phyloP scores from a whole-genome alignment of 352 stramenopile species.

The Globisporangium nodosum region DNA sequence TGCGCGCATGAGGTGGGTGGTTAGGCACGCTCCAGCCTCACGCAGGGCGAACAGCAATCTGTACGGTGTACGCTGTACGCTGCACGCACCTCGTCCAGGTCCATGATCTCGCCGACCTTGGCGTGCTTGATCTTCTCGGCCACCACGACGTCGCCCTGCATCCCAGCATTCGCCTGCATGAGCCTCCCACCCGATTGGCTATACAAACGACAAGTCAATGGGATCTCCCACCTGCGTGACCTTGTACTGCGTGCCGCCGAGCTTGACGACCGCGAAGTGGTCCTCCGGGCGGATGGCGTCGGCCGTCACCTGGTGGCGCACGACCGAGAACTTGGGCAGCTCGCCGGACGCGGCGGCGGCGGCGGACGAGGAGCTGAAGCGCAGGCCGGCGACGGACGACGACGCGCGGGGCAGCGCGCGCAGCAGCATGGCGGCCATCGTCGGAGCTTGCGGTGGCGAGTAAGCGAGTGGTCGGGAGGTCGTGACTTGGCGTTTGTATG shows the following conservation, averaged over 20 bases:
- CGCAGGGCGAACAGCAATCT: too few species aligned
- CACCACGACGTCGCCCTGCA: conserved; percentile 70
- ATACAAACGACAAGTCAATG: too few species aligned
- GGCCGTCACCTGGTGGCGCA: conserved; percentile 70
- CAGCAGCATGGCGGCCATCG: not conserved
- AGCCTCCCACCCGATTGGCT: too few species aligned
- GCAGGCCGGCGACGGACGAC: too few species aligned
- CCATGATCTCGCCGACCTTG: conserved; percentile 82
- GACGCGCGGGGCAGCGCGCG: not conserved
- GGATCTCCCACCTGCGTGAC: conserved; percentile 47
- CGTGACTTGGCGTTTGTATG: too few species aligned
- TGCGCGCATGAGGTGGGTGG: not conserved
- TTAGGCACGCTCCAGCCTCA: too few species aligned
- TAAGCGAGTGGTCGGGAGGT: not conserved
- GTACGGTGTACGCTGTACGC: not conserved
- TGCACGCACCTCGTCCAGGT: conserved; percentile 59
- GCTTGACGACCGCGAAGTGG: conserved; percentile 83
- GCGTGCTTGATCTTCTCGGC: conserved; percentile 83
- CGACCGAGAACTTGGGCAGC: conserved; percentile 54
- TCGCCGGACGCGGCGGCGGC: not conserved
- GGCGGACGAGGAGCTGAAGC: not conserved
- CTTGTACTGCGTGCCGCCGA: conserved; percentile 84
- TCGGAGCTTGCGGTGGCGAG: too few species aligned
- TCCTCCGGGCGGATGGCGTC: conserved; percentile 61
- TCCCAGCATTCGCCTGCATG: too few species aligned